phyloP scores from a whole-genome alignment of 768 basidiomycete species.

The Russula abietina region DNA sequence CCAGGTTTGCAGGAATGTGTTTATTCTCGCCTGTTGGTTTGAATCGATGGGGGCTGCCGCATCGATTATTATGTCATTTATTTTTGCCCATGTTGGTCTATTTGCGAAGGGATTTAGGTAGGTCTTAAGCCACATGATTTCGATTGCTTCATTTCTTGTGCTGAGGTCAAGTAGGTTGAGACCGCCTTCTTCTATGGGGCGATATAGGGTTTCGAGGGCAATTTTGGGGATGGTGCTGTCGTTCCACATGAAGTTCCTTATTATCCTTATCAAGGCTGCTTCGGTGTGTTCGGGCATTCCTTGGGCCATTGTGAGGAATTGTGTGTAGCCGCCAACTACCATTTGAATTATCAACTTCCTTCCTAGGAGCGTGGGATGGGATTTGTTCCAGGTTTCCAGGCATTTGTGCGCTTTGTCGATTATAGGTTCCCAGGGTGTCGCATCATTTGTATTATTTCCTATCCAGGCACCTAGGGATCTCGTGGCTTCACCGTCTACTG shows the following conservation, averaged over 20 bases:
- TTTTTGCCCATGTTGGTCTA: slow-evolving; percentile 22
- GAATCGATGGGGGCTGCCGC: background rate
- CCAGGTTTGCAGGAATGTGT: slow-evolving; percentile 23
- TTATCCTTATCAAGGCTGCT: background rate
- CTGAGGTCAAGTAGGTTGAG: slow-evolving; percentile 14
- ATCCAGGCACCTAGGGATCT: background rate
- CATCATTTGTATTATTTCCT: background rate
- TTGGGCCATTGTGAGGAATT: background rate
- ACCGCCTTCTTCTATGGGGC: background rate
- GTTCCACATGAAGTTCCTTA: slow-evolving; percentile 25
- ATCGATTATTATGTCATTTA: slow-evolving; percentile 7
- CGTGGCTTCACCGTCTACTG: background rate
- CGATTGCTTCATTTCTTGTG: slow-evolving; percentile 14
- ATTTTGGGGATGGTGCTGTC: background rate
- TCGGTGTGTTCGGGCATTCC: background rate
- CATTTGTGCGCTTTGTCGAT: background rate
- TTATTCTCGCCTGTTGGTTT: background rate
- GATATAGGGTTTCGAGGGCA: background rate
- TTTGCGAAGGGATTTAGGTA: slow-evolving; percentile 5
- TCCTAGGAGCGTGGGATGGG: background rate
- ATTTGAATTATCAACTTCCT: background rate
- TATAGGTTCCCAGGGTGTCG: background rate
- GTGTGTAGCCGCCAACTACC: background rate
- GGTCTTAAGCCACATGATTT: slow-evolving; percentile 16
- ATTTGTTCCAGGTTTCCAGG: background rate